Conservation (phyloP, 495 filamentous ascomycete genomes). For the Aspergillus funiculosus region DNA sequence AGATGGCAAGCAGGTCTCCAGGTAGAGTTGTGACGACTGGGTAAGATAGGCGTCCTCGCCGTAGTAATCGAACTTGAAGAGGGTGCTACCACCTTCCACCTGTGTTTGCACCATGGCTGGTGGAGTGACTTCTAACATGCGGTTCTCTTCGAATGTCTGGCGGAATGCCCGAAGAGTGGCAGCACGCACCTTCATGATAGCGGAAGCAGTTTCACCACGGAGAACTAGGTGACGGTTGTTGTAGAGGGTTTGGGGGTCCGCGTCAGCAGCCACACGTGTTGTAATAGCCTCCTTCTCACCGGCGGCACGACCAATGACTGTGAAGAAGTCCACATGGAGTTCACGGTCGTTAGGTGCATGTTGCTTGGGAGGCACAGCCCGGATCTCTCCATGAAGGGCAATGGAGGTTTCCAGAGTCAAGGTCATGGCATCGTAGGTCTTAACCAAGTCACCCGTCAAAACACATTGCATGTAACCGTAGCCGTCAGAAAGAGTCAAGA, state of each 20-base stretch:
- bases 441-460: conserved; percentile 74
- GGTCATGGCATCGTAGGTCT: conserved; percentile 85
- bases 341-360: conserved; percentile 84
- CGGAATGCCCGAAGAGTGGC: conserved; percentile 79
- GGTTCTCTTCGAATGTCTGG: conserved; percentile 70
- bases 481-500: conserved; percentile 82
- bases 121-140: conserved; percentile 78
- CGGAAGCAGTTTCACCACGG: conserved; percentile 78
- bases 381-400: conserved; percentile 82
- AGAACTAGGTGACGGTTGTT: conserved; percentile 90
- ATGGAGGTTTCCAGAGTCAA: conserved; percentile 88
- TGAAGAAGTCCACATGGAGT: conserved; percentile 90
- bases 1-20: conserved; percentile 88
- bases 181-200: conserved; percentile 87
- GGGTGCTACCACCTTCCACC: conserved; percentile 90
- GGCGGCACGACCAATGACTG: conserved; percentile 75
- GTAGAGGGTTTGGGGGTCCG: conserved; percentile 73
- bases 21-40: conserved; percentile 95
- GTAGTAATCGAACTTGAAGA: conserved; percentile 95
- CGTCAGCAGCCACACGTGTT: conserved; percentile 76
- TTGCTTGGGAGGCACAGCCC: conserved; percentile 69
- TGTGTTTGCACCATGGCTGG: conserved; percentile 98
- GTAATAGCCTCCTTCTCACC: conserved; percentile 91
- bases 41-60: conserved; percentile 90
- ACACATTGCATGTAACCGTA: conserved; percentile 89